phyloP scores from a whole-genome alignment of 768 basidiomycete genomes.

The Chiua virens region DNA sequence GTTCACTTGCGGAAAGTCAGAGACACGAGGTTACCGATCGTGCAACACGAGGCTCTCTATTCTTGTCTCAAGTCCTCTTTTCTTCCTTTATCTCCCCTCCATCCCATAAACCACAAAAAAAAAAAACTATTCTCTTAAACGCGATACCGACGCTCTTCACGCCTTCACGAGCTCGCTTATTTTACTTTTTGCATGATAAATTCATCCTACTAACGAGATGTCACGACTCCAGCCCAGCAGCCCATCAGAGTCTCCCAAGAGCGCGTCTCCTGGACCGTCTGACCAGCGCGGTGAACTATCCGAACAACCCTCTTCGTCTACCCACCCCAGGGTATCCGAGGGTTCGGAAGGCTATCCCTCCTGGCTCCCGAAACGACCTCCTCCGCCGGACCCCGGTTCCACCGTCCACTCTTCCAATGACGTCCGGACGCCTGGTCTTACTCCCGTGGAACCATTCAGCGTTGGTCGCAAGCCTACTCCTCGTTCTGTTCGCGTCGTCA shows the following conservation, averaged over 20 bases:
- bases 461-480: slow-evolving; percentile 79
- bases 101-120: too few species aligned
- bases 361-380: slow-evolving; percentile 80
- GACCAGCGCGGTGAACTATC: slow-evolving; percentile 31
- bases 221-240: slow-evolving; percentile 34
- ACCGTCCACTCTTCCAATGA: slow-evolving; percentile 61
- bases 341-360: slow-evolving; percentile 73
- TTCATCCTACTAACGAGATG: slow-evolving; percentile 35
- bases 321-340: slow-evolving; percentile 38
- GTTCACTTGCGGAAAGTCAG: slow-evolving; percentile 41
- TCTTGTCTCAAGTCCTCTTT: too few species aligned
- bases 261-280: slow-evolving; percentile 26
- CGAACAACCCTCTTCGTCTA: slow-evolving; percentile 36
- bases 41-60: slow-evolving; percentile 49
- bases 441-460: slow-evolving; percentile 27
- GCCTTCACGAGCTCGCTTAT: slow-evolving; percentile 30
- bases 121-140: slow-evolving; percentile 26
- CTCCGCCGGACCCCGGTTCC: slow-evolving; percentile 71
- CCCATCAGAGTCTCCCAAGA: slow-evolving; percentile 32
- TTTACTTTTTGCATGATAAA: slow-evolving; percentile 32
- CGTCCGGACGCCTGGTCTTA: slow-evolving; percentile 32
- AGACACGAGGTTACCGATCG: slow-evolving; percentile 48
- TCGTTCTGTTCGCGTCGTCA: slow-evolving; percentile 80
- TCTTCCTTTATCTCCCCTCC: slow-evolving; percentile 22
- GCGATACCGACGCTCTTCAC: slow-evolving; percentile 34